A percentile compares a stretch with the other conserved stretches of the same genome.
Evolutionary conservation across 2,329 filamentous ascomycete genomes (phyloP).

Genomic region (Thielaviopsis musarum): DNA sequence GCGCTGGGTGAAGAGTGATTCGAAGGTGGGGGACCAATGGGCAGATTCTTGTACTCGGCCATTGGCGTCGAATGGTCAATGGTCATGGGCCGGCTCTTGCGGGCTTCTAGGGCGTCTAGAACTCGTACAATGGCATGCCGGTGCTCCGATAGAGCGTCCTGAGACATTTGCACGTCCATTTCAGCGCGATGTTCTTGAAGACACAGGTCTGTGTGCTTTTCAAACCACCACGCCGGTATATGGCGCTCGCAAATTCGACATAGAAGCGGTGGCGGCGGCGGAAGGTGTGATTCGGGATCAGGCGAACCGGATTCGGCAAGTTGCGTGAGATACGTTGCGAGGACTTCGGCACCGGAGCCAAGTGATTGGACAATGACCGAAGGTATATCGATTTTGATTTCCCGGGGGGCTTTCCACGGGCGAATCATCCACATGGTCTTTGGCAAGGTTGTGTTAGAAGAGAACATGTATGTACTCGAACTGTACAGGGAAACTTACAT

Average conservation of each 20-base stretch:
- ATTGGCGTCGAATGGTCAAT: slow-evolving; percentile 38
- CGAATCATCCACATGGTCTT: slow-evolving; percentile 99
- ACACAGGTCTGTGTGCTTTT: slow-evolving; percentile 94
- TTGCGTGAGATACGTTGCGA: slow-evolving; percentile 82
- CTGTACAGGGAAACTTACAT: slow-evolving; percentile 44
- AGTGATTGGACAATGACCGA: slow-evolving; percentile 78
- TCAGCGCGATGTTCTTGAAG: slow-evolving; percentile 91
- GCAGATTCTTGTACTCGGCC: slow-evolving; percentile 74
- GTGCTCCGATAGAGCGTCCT: slow-evolving; percentile 83
- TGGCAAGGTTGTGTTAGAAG: slow-evolving; percentile 5
- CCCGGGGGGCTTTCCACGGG: slow-evolving; percentile 70
- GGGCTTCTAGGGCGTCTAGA: slow-evolving; percentile 74
- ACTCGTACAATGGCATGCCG: slow-evolving; percentile 90
- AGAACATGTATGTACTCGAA: not conserved
- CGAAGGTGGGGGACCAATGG: slow-evolving; percentile 62
- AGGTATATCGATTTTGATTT: slow-evolving; percentile 92
- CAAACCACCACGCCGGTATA: slow-evolving; percentile 98
- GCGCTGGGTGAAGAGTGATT: slow-evolving; percentile 57
- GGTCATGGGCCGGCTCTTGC: slow-evolving; percentile 46
- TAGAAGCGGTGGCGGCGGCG: slow-evolving; percentile 68
- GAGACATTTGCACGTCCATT: slow-evolving; percentile 93
- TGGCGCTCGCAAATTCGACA: slow-evolving; percentile 96
- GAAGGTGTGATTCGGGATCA: slow-evolving; percentile 59
- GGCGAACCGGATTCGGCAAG: slow-evolving; percentile 70
- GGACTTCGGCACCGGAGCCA: slow-evolving; percentile 82